Evolutionary conservation across 2,329 filamentous ascomycete species (phyloP), one percentile per base, ranked within the genome.

Genomic region (Verticillium zaregamsianum): DNA sequence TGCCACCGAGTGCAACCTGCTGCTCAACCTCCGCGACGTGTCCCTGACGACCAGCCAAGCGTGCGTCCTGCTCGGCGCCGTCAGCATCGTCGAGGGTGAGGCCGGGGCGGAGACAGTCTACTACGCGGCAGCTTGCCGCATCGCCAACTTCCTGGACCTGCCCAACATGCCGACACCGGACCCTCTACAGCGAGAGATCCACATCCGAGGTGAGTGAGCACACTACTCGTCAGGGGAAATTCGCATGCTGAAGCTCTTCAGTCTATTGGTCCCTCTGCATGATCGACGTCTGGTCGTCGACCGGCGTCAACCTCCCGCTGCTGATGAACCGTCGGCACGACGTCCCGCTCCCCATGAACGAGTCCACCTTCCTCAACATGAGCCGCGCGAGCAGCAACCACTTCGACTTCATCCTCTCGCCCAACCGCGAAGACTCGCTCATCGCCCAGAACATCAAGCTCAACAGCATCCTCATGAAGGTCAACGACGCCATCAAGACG

Each of bases 21-120:
- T 75, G 2, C 68, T 76, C 9, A 67, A 76, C 40, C 64, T 77
- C 28, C 72, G 74, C 14, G 69, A 74, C 15, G 68, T 77, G 2
- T 74, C 72, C 4, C 62, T 77, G 11, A 67, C 59, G 3, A 77
- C 73, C 1, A 68, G 78, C 11, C 77, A 79, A 64, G 74, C 74
- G 5, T 76, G 74, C 52, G 71, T 80, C 5, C 64, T 80, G 6
- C 65, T 79, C 0, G 77, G 74, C 2, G 66, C 68, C 0, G 62
- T 66, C 37, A 73, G 72, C 3, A 70, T 73, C 52, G 72, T 70
- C 4, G 72, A 78, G 17, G 71, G 72, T 1, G 67, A 78, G 17
- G 69, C 72, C 6, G 69, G 68, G 1, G 67, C 74, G 0, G 77
- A 79, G 59, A 70, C 74, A 0, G 65, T 79, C 17, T 77, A 74